Conservation (phyloP, 441 rosid species). For the Capsella rubella region DNA sequence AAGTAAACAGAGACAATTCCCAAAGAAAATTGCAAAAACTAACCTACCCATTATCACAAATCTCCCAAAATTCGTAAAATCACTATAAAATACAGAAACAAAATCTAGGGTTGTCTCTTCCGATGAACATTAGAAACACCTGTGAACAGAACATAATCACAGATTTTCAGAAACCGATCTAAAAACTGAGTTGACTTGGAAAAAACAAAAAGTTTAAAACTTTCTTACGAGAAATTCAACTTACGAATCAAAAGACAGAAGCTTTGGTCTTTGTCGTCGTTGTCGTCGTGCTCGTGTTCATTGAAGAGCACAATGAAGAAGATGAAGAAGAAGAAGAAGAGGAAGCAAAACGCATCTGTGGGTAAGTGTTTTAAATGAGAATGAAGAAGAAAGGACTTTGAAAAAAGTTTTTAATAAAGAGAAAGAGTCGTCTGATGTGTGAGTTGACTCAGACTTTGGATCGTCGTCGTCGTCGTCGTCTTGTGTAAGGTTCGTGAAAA, state of each 20-base stretch:
- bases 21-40: conserved; percentile 25
- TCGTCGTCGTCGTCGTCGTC: conserved; percentile 15
- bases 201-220: not conserved
- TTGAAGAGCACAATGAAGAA: not conserved
- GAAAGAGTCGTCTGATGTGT: conserved; percentile 19
- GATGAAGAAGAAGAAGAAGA: conserved; percentile 10
- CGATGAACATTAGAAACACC: conserved; percentile 39
- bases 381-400: not conserved
- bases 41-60: conserved; percentile 40
- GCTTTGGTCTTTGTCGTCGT: not conserved
- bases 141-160: conserved; percentile 27
- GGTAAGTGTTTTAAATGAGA: not conserved
- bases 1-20: conserved; percentile 45
- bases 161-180: conserved; percentile 6
- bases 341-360: conserved; percentile 26
- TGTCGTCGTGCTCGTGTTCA: not conserved
- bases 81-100: conserved; percentile 19
- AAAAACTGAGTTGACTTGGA: conserved; percentile 30
- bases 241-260: conserved; percentile 24
- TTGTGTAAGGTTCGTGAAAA: conserved; percentile 28
- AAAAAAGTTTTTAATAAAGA: not conserved
- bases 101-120: conserved; percentile 25
- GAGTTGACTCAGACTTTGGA: conserved; percentile 40
- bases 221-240: not conserved
- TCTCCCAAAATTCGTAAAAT: conserved; percentile 21